Percentiles rank a stretch among this genome's conserved stretches.
These are phyloP conservation scores for Sporothrix pseudoabietina DNA, from an alignment of 2,329 filamentous ascomycete species.

Conservation along the genomic window DNA sequence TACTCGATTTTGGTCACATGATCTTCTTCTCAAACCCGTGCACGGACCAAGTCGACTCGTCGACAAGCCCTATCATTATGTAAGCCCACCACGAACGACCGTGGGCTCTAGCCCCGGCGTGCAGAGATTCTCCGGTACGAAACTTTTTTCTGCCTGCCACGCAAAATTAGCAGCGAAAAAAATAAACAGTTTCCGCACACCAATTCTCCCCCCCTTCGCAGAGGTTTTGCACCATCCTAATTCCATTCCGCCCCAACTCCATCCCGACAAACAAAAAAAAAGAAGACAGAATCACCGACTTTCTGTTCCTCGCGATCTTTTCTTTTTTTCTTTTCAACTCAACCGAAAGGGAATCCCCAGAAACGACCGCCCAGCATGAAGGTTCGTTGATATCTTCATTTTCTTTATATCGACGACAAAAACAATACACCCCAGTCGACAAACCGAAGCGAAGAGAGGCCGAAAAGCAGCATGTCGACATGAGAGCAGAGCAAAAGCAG, in stretches of 20 bases:
- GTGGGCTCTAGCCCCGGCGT: conserved; percentile 21
- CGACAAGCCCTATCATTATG: conserved; percentile 35
- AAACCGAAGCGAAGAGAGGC: not conserved
- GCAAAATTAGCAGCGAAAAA: conserved; percentile 25
- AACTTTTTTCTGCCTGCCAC: conserved; percentile 32
- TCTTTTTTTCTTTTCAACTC: conserved; percentile 30
- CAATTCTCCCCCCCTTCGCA: conserved; percentile 18
- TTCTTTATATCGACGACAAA: conserved; percentile 1
- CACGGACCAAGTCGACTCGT: conserved; percentile 24
- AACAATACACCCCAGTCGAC: not conserved
- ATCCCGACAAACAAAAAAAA: conserved; percentile 27
- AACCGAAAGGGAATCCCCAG: conserved; percentile 22
- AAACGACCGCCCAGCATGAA: conserved; percentile 34
- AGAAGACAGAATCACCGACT: conserved; percentile 25
- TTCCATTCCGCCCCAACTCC: conserved; percentile 10
- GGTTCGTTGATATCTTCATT: conserved; percentile 31
- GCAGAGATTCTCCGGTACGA: conserved; percentile 21
- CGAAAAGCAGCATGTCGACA: not conserved
- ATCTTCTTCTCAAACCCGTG: not conserved
- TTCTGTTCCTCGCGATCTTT: conserved; percentile 31
- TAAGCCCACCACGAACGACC: conserved; percentile 33
- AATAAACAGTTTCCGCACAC: conserved; percentile 19
- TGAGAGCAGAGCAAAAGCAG: conserved; percentile 10
- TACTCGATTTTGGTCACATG: conserved; percentile 20
- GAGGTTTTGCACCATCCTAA: conserved; percentile 17